A percentile compares a stretch with the other conserved stretches of the same genome.
These are phyloP conservation scores for Platanus orientalis DNA, from an alignment of 164 flowering plant genomes.

Conservation along the genomic window DNA sequence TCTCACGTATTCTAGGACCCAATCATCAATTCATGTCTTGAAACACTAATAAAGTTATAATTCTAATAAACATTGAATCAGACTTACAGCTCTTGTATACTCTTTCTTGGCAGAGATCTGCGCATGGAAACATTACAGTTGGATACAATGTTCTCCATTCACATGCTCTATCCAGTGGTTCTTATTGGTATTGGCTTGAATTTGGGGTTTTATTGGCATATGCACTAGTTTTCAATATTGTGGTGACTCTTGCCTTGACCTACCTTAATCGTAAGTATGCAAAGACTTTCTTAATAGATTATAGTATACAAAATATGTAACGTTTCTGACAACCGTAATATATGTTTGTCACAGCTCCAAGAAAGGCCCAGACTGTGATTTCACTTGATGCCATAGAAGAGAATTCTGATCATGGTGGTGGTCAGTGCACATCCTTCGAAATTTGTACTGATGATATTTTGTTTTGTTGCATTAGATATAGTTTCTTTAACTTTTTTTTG, in stretches of 20 bases:
- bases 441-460: neutral
- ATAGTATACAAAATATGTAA: neutral
- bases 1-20: neutral
- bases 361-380: conserved; percentile 39
- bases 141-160: conserved; percentile 52
- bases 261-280: conserved; percentile 68
- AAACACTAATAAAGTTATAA: neutral
- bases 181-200: conserved; percentile 84
- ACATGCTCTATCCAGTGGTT: conserved; percentile 43
- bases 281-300: neutral
- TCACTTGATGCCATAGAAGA: conserved; percentile 31
- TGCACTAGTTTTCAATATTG: conserved; percentile 50
- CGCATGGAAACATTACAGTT: conserved; percentile 34
- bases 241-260: conserved; percentile 59
- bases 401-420: conserved; percentile 20
- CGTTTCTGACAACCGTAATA: neutral
- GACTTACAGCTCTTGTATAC: conserved; percentile 5
- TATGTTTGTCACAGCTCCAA: conserved; percentile 40
- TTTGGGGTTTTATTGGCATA: conserved; percentile 52
- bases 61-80: neutral
- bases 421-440: conserved; percentile 12
- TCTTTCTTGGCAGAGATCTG: conserved; percentile 43
- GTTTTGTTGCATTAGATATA: neutral
- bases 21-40: neutral
- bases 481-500: too few relatives aligned